Evolutionary conservation across 2,329 filamentous ascomycete species (phyloP).

Genomic region (Arthrinium phaeospermum): DNA sequence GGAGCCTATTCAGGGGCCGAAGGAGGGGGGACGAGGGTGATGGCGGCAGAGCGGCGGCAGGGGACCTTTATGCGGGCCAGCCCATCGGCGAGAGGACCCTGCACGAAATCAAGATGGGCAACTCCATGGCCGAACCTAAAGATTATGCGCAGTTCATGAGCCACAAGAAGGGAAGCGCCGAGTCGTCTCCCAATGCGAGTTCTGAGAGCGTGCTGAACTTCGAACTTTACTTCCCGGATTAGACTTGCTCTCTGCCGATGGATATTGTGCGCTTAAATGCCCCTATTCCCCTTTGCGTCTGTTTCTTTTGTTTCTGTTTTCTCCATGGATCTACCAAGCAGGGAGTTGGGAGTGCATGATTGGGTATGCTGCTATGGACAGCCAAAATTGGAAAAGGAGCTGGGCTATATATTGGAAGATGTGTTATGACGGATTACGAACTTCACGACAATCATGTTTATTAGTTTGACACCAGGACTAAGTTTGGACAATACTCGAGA

Average conservation of each 20-base stretch:
- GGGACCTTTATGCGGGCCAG: neutral
- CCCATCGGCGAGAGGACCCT: conserved; percentile 2
- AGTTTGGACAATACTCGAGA: neutral
- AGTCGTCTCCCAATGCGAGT: neutral
- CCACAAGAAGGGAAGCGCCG: neutral
- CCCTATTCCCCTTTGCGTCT: neutral
- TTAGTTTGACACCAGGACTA: neutral
- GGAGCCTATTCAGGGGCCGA: neutral
- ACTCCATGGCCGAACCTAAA: neutral
- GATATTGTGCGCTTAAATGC: neutral
- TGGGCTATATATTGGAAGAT: neutral
- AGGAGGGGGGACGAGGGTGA: neutral
- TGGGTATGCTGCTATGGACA: neutral
- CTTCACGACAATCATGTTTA: neutral
- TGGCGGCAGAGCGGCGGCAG: neutral
- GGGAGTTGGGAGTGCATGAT: neutral
- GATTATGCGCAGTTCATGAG: neutral
- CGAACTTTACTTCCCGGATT: conserved; percentile 5
- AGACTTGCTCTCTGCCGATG: neutral
- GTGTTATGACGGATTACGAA: neutral
- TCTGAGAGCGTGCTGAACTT: neutral
- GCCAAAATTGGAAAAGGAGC: neutral
- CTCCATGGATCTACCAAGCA: neutral
- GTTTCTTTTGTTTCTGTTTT: neutral
- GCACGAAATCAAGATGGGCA: conserved; percentile 4